phyloP scores from a whole-genome alignment of 352 stramenopile species.

The Phytophthora fragariaefolia region DNA sequence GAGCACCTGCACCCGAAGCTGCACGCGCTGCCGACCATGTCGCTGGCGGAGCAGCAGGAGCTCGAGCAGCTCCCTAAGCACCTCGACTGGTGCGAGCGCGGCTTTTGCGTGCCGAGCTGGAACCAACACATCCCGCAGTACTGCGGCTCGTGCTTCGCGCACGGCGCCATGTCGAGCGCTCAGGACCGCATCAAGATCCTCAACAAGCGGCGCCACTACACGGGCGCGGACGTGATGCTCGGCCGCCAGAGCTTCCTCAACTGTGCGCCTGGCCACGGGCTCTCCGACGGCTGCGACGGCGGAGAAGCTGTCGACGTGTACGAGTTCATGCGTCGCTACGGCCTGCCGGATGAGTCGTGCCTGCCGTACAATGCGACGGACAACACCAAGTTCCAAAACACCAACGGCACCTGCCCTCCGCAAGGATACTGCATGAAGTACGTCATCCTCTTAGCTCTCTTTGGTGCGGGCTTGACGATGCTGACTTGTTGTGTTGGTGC shows the following conservation, averaged over 20 bases:
- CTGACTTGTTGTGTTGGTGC: conserved; percentile 17
- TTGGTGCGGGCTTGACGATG: background rate
- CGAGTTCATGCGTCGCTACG: conserved; percentile 81
- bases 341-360: conserved; percentile 81
- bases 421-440: conserved; percentile 89
- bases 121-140: conserved; percentile 89
- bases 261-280: conserved; percentile 72
- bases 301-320: conserved; percentile 80
- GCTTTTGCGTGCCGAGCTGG: conserved; percentile 83
- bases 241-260: conserved; percentile 85
- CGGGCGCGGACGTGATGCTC: conserved; percentile 77
- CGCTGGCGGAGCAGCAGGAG: conserved; percentile 45
- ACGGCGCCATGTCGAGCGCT: conserved; percentile 75
- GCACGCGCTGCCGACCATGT: conserved; percentile 46
- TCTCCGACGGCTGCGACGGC: conserved; percentile 71
- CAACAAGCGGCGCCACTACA: conserved; percentile 66
- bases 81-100: conserved; percentile 92
- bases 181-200: conserved; percentile 88
- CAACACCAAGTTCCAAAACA: conserved; percentile 69
- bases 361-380: conserved; percentile 87
- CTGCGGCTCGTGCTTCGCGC: conserved; percentile 87
- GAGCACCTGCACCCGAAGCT: conserved; percentile 70
- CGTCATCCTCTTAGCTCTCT: conserved; percentile 18
- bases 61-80: conserved; percentile 55
- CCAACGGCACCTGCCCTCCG: conserved; percentile 77